These are phyloP conservation scores for Posidonia oceanica DNA, from an alignment of 116 monocot genomes.

Conservation along the genomic window DNA sequence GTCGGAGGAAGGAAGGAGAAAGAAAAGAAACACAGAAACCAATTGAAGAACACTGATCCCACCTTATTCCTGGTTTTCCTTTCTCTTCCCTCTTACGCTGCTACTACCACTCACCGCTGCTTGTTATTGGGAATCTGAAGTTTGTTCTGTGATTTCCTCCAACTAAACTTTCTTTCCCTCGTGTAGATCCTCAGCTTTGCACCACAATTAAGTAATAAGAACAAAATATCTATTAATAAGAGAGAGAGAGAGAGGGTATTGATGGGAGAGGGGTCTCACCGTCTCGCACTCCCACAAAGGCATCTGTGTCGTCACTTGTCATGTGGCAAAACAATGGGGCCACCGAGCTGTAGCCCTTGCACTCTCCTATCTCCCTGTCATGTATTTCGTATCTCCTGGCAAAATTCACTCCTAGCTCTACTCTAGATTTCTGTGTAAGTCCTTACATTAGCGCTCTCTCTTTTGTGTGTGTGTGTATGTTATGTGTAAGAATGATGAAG, in stretches of 20 bases:
- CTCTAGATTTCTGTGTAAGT: no score
- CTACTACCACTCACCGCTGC: neutral
- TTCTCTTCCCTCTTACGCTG: neutral
- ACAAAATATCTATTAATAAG: neutral
- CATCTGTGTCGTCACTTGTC: conserved; percentile 24
- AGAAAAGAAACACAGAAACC: neutral
- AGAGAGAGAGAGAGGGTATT: neutral
- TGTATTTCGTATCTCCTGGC: no score
- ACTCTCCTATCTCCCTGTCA: neutral
- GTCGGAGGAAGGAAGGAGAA: conserved; percentile 2
- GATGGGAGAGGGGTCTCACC: conserved; percentile 12
- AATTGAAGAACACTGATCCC: conserved; percentile 20
- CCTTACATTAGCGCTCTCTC: no score
- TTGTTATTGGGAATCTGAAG: conserved; percentile 1
- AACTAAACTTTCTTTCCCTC: neutral
- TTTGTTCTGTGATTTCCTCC: conserved; percentile 1
- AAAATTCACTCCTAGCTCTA: no score
- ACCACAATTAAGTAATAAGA: neutral
- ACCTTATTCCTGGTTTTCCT: conserved; percentile 6
- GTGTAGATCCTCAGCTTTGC: neutral
- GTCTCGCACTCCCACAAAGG: conserved; percentile 13
- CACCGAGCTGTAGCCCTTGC: conserved; percentile 23
- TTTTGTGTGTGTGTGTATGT: no score
- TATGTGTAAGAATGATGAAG: no score
- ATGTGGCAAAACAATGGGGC: conserved; percentile 32